A percentile compares a stretch with the other conserved stretches of the same genome.
Conservation (phyloP, 345 rosid genomes). For the Eucalyptus camaldulensis region DNA sequence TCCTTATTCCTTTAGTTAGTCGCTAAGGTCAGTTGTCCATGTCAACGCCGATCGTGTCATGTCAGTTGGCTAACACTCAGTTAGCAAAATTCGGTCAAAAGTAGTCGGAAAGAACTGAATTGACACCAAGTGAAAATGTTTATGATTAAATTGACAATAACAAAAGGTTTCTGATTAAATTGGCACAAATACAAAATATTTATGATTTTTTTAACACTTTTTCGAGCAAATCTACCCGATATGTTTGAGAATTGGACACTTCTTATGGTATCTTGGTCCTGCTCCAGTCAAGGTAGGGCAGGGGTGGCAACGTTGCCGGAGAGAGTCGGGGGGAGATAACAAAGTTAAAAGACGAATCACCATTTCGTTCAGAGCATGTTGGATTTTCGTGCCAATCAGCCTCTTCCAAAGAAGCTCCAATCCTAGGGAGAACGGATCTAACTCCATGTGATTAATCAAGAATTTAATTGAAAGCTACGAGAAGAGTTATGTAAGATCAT, state of each 20-base stretch:
- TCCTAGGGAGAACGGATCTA: background rate
- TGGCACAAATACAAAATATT: rapidly evolving
- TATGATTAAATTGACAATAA: rapidly evolving
- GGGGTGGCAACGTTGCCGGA: background rate
- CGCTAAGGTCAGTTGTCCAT: rapidly evolving
- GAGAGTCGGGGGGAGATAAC: background rate
- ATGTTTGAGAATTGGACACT: too few species aligned
- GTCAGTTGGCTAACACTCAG: rapidly evolving
- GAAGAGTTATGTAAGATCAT: background rate
- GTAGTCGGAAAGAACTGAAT: rapidly evolving
- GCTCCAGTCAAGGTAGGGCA: background rate
- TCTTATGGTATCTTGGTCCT: background rate
- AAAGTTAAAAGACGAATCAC: background rate
- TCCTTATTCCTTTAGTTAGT: rapidly evolving
- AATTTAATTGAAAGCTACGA: background rate
- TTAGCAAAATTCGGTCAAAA: rapidly evolving
- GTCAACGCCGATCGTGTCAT: rapidly evolving
- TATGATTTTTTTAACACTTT: background rate
- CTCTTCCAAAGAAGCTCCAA: background rate
- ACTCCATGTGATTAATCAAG: background rate
- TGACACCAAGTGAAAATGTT: rapidly evolving
- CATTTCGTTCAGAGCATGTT: background rate
- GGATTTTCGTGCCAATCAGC: background rate
- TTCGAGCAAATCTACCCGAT: rapidly evolving
- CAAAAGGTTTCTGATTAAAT: rapidly evolving